phyloP scores from a whole-genome alignment of 192 early-diverging fungal genomes.

The Paraglomus brasilianum region DNA sequence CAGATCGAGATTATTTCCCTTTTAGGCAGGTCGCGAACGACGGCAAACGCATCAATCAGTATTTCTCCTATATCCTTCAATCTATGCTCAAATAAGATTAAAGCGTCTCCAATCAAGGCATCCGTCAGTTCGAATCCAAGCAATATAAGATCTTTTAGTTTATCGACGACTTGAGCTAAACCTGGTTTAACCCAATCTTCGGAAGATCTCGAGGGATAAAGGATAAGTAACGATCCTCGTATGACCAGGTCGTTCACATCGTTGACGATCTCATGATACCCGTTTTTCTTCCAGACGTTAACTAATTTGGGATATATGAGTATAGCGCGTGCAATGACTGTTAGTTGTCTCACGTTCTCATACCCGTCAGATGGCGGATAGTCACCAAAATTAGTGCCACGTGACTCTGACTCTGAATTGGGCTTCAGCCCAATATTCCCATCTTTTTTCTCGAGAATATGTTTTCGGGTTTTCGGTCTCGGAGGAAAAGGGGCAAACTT shows the following conservation, averaged over 20 bases:
- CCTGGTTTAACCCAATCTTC: neutral
- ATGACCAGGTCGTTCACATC: conserved; percentile 26
- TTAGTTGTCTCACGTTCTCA: conserved; percentile 14
- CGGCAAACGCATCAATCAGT: neutral
- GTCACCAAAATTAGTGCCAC: neutral
- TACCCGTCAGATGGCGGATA: conserved; percentile 11
- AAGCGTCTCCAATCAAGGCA: neutral
- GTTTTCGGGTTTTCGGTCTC: conserved; percentile 5
- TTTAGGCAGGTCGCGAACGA: neutral
- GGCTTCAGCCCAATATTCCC: too few species aligned
- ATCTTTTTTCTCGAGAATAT: too few species aligned
- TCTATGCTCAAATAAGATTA: conserved; percentile 14
- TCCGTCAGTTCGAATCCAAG: conserved; percentile 16
- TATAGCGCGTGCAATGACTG: conserved; percentile 11
- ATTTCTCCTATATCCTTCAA: conserved; percentile 6
- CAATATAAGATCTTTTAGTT: neutral
- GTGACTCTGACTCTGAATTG: neutral
- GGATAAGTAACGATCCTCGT: neutral
- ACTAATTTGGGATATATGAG: conserved; percentile 10
- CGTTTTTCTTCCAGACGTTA: neutral
- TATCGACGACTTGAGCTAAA: neutral
- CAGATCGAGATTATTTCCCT: too few species aligned
- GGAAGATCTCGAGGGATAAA: neutral
- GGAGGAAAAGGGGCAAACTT: neutral
- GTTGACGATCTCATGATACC: conserved; percentile 2